These are phyloP conservation scores for Septoria petroselini DNA, from an alignment of 2,329 filamentous ascomycete genomes.

Conservation along the genomic window DNA sequence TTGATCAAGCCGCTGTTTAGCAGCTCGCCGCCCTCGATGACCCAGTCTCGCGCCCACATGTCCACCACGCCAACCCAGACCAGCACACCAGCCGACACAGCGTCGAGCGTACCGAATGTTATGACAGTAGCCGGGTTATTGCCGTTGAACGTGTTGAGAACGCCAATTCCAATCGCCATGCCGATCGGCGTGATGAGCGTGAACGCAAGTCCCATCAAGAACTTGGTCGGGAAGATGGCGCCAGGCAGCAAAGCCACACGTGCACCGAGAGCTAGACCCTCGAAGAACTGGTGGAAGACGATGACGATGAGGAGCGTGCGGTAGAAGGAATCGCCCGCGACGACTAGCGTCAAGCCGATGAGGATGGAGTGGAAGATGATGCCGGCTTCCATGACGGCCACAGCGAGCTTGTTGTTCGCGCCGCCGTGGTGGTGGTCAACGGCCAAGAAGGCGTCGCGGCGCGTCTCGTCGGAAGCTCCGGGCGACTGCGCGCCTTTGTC, in stretches of 20 bases:
- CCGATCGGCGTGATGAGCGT: constrained; percentile 71
- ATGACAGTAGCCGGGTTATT: constrained; percentile 66
- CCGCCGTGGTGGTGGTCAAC: constrained; percentile 24
- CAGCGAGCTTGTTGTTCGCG: constrained; percentile 38
- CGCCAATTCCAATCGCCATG: constrained; percentile 76
- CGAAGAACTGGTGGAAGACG: constrained; percentile 89
- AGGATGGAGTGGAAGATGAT: constrained; percentile 56
- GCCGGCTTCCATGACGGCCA: constrained; percentile 74
- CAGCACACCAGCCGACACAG: constrained; percentile 70
- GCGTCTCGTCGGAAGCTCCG: constrained; percentile 4
- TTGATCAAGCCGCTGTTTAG: constrained; percentile 19
- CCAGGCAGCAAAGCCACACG: constrained; percentile 68
- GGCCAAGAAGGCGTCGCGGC: constrained; percentile 49
- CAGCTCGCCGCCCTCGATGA: constrained; percentile 37
- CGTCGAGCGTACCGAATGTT: constrained; percentile 70
- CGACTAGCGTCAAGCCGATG: constrained; percentile 64
- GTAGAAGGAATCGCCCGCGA: constrained; percentile 61
- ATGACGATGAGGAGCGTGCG: constrained; percentile 60
- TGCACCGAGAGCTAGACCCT: constrained; percentile 83
- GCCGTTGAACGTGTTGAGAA: constrained; percentile 68
- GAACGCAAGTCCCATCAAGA: constrained; percentile 62
- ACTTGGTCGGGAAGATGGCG: constrained; percentile 46
- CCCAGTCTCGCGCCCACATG: constrained; percentile 77
- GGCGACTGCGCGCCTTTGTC: constrained; percentile 12
- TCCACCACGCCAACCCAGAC: constrained; percentile 78